Base-by-base conservation (phyloP, 164 flowering plant species). In the Vitis rotundifolia region DNA sequence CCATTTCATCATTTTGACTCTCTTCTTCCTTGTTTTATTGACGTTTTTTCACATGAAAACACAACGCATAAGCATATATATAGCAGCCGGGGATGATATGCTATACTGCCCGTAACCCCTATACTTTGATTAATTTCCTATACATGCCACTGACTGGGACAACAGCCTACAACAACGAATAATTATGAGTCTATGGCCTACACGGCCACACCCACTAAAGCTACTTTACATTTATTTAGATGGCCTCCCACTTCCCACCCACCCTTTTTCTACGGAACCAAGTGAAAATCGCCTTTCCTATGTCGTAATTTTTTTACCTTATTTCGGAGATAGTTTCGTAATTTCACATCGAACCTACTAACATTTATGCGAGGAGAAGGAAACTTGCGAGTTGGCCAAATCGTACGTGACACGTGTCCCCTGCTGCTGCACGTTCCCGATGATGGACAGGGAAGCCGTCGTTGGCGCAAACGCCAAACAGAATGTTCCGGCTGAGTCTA, bases 341-440 rank as follows among this genome's bases (percentile, higher is more conserved):
- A 37, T 37, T 37, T 6, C 5, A 3, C 44, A 6, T 37, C 44
- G 7, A 37, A 37, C 6, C 44, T 37, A 9, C 50, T 70, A 85
- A 67, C 91, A 87, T 48, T 79, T 79, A 63, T 67, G 62, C 4
- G 79, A 58, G 2, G 86, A 67, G 73, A 87, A 87, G 0, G 84
- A 80, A 2, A 87, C 78, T 0, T 48, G 65, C 3, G 78, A 77
- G 31, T 82, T 79, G 0, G 82, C 84, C 57, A 84, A 11, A 64
- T 87, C 87, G 64, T 51, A 83, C 67, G 68, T 78, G 79, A 87
- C 89, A 65, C 91, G 87, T 68, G 75, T 83, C 75, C 87, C 86
- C 60, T 85, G 91, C 81, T 87, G 91, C 85, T 87, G 91, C 12
- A 87, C 80, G 52, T 87, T 85, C 16, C 91, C 91, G 13, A 87